Percentiles rank a stretch among this genome's conserved stretches.
Evolutionary conservation across 2,329 filamentous ascomycete genomes (phyloP).

Genomic region (Nemania sp.): DNA sequence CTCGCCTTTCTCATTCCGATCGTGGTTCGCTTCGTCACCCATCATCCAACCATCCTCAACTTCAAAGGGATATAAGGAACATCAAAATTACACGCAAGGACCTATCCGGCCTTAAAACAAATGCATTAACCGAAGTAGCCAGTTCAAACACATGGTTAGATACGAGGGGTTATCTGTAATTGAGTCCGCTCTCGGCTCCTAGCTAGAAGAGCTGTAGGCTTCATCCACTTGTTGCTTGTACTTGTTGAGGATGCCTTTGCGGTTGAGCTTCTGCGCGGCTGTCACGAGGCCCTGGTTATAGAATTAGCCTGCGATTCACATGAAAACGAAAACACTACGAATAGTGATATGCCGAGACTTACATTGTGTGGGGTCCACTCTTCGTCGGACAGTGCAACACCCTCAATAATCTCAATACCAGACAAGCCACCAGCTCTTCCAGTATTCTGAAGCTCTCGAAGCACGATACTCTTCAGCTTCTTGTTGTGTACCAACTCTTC

Average conservation of each 20-base stretch:
- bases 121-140: neutral
- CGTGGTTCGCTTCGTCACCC: neutral
- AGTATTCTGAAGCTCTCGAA: slow-evolving; percentile 72
- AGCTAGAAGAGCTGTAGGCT: slow-evolving; percentile 63
- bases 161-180: neutral
- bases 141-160: neutral
- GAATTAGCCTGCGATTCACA: slow-evolving; percentile 46
- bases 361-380: slow-evolving; percentile 83
- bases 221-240: slow-evolving; percentile 71
- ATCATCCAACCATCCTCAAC: neutral
- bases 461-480: slow-evolving; percentile 72
- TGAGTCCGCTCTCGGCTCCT: slow-evolving; percentile 22
- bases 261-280: slow-evolving; percentile 79
- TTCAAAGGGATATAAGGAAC: slow-evolving; percentile 3
- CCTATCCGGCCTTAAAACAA: neutral
- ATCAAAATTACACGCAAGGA: neutral
- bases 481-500: slow-evolving; percentile 77
- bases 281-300: slow-evolving; percentile 69
- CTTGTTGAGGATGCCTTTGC: slow-evolving; percentile 72
- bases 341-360: slow-evolving; percentile 52
- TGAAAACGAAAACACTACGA: neutral
- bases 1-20: slow-evolving; percentile 6
- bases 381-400: slow-evolving; percentile 77
- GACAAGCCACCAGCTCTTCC: slow-evolving; percentile 72
- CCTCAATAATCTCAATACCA: slow-evolving; percentile 77